Conservation (phyloP, 441 rosid genomes). For the Codiaeum variegatum region DNA sequence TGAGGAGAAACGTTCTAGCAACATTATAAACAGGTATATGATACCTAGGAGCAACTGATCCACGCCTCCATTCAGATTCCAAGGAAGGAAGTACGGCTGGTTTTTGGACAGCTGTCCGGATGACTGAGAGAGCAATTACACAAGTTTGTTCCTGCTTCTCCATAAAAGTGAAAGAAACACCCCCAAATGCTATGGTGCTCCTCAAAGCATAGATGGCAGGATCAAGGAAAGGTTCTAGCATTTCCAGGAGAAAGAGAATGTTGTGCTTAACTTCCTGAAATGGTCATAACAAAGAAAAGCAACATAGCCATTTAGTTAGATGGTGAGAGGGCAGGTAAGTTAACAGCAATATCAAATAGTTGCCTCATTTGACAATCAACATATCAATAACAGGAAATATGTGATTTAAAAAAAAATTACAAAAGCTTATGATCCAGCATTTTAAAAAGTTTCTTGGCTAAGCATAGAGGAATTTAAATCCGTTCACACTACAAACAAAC, state of each 20-base stretch:
- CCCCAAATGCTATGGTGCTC: constrained; percentile 64
- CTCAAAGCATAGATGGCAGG: constrained; percentile 53
- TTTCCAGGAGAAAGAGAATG: constrained; percentile 82
- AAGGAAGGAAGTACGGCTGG: constrained; percentile 77
- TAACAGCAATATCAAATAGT: constrained; percentile 7
- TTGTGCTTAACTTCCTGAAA: constrained; percentile 77
- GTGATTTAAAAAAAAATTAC: background rate
- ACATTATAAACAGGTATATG: constrained; percentile 13
- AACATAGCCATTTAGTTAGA: background rate
- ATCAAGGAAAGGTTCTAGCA: constrained; percentile 85
- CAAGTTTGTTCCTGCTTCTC: constrained; percentile 65
- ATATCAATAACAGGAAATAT: background rate
- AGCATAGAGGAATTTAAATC: background rate
- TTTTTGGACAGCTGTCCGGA: constrained; percentile 66
- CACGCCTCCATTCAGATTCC: constrained; percentile 82
- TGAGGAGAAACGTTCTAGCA: constrained; percentile 12
- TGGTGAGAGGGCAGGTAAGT: background rate
- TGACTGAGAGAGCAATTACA: constrained; percentile 55
- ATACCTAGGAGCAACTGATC: constrained; percentile 85
- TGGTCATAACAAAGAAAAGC: constrained; percentile 11
- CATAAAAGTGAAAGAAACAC: constrained; percentile 42
- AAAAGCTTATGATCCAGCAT: constrained; percentile 1
- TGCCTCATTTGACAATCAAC: background rate
- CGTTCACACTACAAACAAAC: background rate
- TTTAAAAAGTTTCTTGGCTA: constrained; percentile 4